Base-by-base conservation (phyloP, 2,329 filamentous ascomycete species). In the Coniochaeta prunicola region DNA sequence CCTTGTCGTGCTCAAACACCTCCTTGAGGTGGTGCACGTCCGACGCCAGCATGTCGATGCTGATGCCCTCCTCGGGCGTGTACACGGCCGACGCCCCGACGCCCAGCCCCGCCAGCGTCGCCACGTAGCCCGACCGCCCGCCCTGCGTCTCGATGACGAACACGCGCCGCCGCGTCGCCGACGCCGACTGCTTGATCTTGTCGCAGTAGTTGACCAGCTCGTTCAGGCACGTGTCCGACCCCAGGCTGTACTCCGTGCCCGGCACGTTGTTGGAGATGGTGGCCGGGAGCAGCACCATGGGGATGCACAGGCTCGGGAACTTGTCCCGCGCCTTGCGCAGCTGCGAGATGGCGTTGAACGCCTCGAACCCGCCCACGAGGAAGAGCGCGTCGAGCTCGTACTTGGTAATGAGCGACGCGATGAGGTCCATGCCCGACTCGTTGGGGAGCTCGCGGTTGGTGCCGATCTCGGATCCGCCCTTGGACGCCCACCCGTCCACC, bases 241-340 rank as follows among this genome's bases (percentile, higher is more conserved):
- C 94, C 53, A 99, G 85, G 1, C 92, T 97, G 78, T 97, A 97
- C 74, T 99, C 94, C 0, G 93, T 96, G 40, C 94, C 94, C 0
- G 94, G 94, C 4, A 99, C 94, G 72, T 99, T 99, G 81, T 99
- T 99, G 64, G 91, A 96, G 66, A 99, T 93, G 10, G 94, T 99
- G n/a, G 94, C 94, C 0, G 94, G 94, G 28, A 99, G 81, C 45
- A 97, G 82, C 57, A 89, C 84, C 81, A 97, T 91, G 21, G 94
- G 94, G 63, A 99, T 97, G 73, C 91, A 92, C 70, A 99, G 89
- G 1, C 89, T 88, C 12, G 90, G 86, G 74, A 90, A 96, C 61
- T 90, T 76, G 36, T 85, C 82, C 59, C 92, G 83, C 15, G 89
- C 92, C 76, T 90, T 85, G 65, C 92, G 88, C 61, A 99, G 81